Conservation (phyloP, 345 rosid species). For the Viola odorata region DNA sequence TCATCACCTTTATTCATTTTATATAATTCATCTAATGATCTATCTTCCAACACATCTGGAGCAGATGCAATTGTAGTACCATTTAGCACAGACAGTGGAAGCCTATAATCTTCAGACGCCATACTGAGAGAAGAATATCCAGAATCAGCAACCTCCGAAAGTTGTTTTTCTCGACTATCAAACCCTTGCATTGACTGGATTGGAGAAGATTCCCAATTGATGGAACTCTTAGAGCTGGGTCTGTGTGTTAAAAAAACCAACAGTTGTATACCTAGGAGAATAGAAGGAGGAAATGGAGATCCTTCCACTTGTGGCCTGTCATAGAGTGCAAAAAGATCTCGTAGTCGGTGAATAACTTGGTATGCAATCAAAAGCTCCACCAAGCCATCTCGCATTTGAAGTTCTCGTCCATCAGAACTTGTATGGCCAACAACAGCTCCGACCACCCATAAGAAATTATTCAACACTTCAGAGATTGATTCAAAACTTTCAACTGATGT, state of each 20-base stretch:
- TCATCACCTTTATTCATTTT: conserved; percentile 20
- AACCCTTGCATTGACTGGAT: conserved; percentile 16
- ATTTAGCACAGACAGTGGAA: conserved; percentile 21
- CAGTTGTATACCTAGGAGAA: conserved; percentile 54
- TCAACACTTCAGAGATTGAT: conserved; percentile 56
- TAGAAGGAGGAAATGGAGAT: conserved; percentile 67
- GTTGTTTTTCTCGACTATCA: conserved; percentile 29
- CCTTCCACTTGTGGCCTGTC: conserved; percentile 86
- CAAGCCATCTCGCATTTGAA: conserved; percentile 68
- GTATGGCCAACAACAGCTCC: conserved; percentile 48
- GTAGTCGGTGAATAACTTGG: conserved; percentile 60
- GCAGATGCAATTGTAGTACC: conserved; percentile 20
- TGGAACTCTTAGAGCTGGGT: conserved; percentile 29
- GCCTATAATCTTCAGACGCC: conserved; percentile 28
- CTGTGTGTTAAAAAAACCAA: conserved; percentile 58
- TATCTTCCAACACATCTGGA: conserved; percentile 32
- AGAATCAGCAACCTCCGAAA: conserved; percentile 22
- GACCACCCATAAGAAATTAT: conserved; percentile 58
- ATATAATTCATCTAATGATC: conserved; percentile 25
- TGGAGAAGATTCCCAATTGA: conserved; percentile 46
- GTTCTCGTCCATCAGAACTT: conserved; percentile 49
- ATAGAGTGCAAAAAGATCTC: conserved; percentile 73
- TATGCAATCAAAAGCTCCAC: conserved; percentile 61
- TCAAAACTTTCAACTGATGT: conserved; percentile 57
- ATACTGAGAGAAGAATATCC: conserved; percentile 21